phyloP scores from a whole-genome alignment of 192 early-diverging fungal genomes.

The Backusella liffmaniae region DNA sequence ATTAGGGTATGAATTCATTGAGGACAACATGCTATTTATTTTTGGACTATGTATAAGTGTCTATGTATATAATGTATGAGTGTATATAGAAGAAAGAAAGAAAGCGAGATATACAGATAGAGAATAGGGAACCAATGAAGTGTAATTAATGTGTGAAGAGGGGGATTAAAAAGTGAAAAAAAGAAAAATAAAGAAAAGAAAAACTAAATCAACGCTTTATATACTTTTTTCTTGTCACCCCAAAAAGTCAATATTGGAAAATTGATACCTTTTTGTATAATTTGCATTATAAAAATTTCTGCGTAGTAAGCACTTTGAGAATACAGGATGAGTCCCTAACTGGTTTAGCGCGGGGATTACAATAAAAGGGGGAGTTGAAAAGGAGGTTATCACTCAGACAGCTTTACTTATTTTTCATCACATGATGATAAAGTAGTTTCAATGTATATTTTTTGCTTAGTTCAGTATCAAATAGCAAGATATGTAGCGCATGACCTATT shows the following conservation, averaged over 20 bases:
- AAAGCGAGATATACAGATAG: neutral
- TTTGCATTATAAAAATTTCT: conserved; percentile 3
- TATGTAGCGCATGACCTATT: conserved; percentile 2
- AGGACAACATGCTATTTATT: conserved; percentile 1
- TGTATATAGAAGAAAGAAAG: neutral
- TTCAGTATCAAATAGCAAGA: neutral
- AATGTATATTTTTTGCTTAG: neutral
- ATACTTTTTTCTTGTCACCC: neutral
- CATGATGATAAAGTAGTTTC: neutral
- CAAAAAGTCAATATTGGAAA: conserved; percentile 6
- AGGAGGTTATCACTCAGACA: neutral
- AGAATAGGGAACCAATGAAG: neutral
- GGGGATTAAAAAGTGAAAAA: neutral
- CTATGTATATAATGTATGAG: neutral
- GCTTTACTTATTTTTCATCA: neutral
- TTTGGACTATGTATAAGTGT: neutral
- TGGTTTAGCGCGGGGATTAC: neutral
- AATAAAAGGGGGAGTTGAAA: neutral
- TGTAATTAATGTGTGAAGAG: neutral
- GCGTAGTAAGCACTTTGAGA: neutral
- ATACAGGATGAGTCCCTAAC: neutral
- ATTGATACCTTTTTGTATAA: neutral
- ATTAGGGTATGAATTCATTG: neutral
- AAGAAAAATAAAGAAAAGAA: neutral
- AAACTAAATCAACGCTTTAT: neutral